Evolutionary conservation across 2,329 filamentous ascomycete genomes (phyloP).

Genomic region (Ophiostoma quercus): DNA sequence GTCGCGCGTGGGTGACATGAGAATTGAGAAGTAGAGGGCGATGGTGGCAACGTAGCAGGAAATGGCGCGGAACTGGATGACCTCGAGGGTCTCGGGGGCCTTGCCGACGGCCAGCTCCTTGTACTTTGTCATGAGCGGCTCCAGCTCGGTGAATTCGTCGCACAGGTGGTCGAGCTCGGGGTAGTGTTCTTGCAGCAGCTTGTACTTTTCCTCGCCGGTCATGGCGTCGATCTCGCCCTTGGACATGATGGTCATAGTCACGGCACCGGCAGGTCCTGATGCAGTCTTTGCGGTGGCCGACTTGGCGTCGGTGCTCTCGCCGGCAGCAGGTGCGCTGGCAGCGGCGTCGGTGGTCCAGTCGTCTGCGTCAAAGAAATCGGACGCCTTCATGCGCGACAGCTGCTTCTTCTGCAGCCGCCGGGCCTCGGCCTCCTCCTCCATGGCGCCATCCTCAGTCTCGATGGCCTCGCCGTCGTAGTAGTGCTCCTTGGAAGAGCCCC

Average conservation of each 20-base stretch:
- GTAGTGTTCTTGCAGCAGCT: slow-evolving; percentile 73
- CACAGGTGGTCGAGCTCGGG: slow-evolving; percentile 87
- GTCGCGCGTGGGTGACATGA: slow-evolving; percentile 72
- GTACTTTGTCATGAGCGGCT: slow-evolving; percentile 57
- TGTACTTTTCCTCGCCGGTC: slow-evolving; percentile 65
- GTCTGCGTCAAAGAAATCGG: slow-evolving; percentile 88
- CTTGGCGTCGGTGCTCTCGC: slow-evolving; percentile 29
- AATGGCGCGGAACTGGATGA: slow-evolving; percentile 72
- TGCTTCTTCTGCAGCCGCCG: slow-evolving; percentile 86
- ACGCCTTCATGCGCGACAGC: slow-evolving; percentile 78
- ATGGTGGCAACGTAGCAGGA: slow-evolving; percentile 82
- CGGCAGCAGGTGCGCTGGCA: slow-evolving; percentile 37
- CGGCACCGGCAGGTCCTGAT: slow-evolving; percentile 45
- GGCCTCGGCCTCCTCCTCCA: slow-evolving; percentile 90
- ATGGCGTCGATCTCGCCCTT: slow-evolving; percentile 76
- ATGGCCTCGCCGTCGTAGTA: slow-evolving; percentile 84
- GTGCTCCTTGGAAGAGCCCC: slow-evolving; percentile 82
- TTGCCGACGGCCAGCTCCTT: slow-evolving; percentile 53
- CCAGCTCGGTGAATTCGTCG: slow-evolving; percentile 70
- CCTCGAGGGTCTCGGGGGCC: slow-evolving; percentile 49
- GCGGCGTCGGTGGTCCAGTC: slow-evolving; percentile 62
- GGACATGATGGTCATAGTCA: slow-evolving; percentile 82
- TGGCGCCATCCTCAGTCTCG: slow-evolving; percentile 61
- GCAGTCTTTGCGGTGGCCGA: not conserved
- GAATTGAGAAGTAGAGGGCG: slow-evolving; percentile 87